These are phyloP conservation scores for Monoraphidium neglectum DNA, from an alignment of 139 green algal species.

Conservation along the genomic window DNA sequence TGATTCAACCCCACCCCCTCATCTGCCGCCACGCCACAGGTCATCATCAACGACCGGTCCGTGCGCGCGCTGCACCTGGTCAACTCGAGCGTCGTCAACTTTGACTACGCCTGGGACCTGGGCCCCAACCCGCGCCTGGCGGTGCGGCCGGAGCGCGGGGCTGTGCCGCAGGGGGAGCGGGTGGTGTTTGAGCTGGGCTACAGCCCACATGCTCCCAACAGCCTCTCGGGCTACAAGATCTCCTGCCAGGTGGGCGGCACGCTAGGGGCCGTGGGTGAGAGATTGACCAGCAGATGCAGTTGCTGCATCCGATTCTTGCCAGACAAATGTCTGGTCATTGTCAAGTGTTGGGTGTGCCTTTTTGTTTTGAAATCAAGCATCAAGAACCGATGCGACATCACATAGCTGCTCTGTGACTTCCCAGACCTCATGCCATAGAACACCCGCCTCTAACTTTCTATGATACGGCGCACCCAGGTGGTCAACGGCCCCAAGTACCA, in stretches of 20 bases:
- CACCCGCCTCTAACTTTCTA: no score
- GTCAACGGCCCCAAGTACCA: slow-evolving; percentile 66
- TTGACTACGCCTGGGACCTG: slow-evolving; percentile 72
- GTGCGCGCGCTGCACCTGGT: slow-evolving; percentile 59
- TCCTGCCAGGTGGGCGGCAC: slow-evolving; percentile 49
- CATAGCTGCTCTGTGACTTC: no score
- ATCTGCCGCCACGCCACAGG: no score
- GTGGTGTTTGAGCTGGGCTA: slow-evolving; percentile 67
- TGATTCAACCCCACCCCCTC: no score
- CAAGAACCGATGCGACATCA: no score
- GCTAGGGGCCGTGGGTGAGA: slow-evolving; percentile 8
- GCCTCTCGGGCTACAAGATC: slow-evolving; percentile 40
- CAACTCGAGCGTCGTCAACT: slow-evolving; percentile 68
- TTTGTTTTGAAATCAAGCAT: no score
- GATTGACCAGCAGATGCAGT: slow-evolving; percentile 25
- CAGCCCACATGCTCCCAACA: slow-evolving; percentile 55
- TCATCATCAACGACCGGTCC: slow-evolving; percentile 74
- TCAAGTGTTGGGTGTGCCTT: no score
- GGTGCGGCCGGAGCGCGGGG: slow-evolving; percentile 61
- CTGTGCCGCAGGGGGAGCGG: slow-evolving; percentile 62
- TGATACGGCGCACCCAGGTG: slow-evolving; percentile 21
- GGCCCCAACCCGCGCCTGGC: slow-evolving; percentile 56
- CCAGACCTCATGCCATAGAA: no score
- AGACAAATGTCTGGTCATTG: no score
- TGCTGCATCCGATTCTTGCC: no score